These are phyloP conservation scores for Condylostoma magnum DNA, from an alignment of 169 alveolate species.

Conservation along the genomic window DNA sequence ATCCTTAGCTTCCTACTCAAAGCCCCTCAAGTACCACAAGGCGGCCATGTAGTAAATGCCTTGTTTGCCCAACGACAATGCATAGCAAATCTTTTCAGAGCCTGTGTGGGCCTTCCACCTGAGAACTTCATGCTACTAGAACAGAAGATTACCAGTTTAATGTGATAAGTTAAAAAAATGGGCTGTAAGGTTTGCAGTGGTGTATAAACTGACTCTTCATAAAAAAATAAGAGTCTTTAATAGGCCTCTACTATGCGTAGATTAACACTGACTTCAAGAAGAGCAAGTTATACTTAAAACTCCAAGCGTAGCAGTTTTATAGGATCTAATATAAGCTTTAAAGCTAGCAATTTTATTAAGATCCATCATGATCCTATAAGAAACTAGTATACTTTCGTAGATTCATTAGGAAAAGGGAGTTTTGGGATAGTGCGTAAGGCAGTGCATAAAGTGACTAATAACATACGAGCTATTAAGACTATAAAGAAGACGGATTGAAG, in stretches of 20 bases:
- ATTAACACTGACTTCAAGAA: too few species aligned
- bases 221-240: too few species aligned
- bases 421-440: slow-evolving; percentile 5
- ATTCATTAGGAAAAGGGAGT: not conserved
- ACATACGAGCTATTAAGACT: not conserved
- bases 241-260: too few species aligned
- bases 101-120: slow-evolving; percentile 49
- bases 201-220: too few species aligned
- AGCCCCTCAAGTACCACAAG: slow-evolving; percentile 46
- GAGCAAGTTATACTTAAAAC: too few species aligned
- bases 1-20: slow-evolving; percentile 35
- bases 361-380: too few species aligned
- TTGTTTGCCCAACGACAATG: slow-evolving; percentile 35
- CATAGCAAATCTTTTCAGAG: slow-evolving; percentile 35
- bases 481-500: not conserved
- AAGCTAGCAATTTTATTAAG: too few species aligned
- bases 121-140: slow-evolving; percentile 34
- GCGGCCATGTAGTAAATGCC: slow-evolving; percentile 35
- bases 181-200: too few species aligned
- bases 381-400: not conserved
- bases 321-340: too few species aligned
- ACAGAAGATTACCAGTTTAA: not conserved
- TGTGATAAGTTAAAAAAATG: too few species aligned
- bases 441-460: not conserved
- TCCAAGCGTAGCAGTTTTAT: too few species aligned